Conservation (phyloP, 345 rosid species). For the Euphorbia peplus region DNA sequence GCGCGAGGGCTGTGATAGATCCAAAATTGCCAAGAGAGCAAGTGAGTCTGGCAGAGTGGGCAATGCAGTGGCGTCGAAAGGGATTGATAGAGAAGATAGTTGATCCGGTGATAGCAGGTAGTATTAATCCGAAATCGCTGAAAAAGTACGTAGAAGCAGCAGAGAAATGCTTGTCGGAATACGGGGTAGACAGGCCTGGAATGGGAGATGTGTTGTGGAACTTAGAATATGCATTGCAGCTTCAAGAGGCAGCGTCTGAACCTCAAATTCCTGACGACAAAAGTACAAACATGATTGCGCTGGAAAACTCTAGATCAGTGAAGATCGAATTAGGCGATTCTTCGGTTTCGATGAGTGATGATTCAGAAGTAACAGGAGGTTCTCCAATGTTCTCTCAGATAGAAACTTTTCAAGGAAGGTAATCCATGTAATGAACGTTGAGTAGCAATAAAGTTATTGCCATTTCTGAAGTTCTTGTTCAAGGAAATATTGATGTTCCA, state of each 20-base stretch:
- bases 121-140: constrained; percentile 47
- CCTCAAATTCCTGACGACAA: constrained; percentile 37
- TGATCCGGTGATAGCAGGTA: constrained; percentile 52
- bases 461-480: background rate
- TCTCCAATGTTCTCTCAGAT: constrained; percentile 31
- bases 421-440: background rate
- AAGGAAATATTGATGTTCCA: background rate
- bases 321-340: background rate
- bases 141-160: constrained; percentile 70
- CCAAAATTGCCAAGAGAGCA: constrained; percentile 64
- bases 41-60: constrained; percentile 80
- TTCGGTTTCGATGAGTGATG: constrained; percentile 5
- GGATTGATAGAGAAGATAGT: constrained; percentile 57
- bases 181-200: constrained; percentile 77
- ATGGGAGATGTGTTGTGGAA: constrained; percentile 91
- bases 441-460: constrained; percentile 3
- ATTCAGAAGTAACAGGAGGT: constrained; percentile 23
- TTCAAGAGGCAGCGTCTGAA: constrained; percentile 57
- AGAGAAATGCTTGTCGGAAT: constrained; percentile 78
- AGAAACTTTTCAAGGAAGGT: constrained; percentile 30
- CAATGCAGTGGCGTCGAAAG: constrained; percentile 62
- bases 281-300: constrained; percentile 20
- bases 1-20: constrained; percentile 68
- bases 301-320: constrained; percentile 15
- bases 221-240: constrained; percentile 78